Conservation (phyloP, 169 alveolate species). For the Cystoisospora suis region DNA sequence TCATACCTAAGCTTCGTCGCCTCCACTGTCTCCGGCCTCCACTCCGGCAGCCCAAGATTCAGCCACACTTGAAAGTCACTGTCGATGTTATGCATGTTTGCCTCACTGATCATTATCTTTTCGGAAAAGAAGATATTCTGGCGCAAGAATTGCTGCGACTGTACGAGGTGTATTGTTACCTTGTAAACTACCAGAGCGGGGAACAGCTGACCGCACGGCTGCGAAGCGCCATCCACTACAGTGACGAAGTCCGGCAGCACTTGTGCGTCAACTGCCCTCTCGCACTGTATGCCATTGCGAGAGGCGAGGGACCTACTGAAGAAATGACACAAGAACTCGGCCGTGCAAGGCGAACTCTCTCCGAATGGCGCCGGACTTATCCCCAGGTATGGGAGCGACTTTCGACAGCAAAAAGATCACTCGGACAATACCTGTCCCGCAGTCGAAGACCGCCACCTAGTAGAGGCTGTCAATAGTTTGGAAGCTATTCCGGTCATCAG, state of each 20-base stretch:
- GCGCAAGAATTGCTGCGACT: constrained; percentile 42
- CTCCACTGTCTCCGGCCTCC: constrained; percentile 33
- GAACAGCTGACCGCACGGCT: constrained; percentile 56
- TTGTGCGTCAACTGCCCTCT: background rate
- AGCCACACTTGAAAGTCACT: constrained; percentile 11
- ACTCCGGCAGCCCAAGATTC: background rate
- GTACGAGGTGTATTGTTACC: constrained; percentile 43
- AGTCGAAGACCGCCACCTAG: no score
- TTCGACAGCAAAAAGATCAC: no score
- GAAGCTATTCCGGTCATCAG: no score
- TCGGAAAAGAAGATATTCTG: constrained; percentile 40
- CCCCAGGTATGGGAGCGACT: constrained; percentile 15
- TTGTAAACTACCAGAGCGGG: constrained; percentile 33
- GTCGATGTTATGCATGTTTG: constrained; percentile 51
- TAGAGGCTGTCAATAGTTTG: no score
- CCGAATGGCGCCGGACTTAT: background rate
- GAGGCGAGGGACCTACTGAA: constrained; percentile 1
- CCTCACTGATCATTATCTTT: constrained; percentile 38
- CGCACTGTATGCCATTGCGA: background rate
- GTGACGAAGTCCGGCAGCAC: constrained; percentile 42
- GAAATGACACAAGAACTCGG: constrained; percentile 21
- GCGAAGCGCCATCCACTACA: constrained; percentile 29
- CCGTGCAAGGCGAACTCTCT: background rate
- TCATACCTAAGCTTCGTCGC: constrained; percentile 18
- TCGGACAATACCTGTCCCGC: no score